Base-by-base conservation (phyloP, 1,284 basidiomycete genomes). In the Ustilago curta region DNA sequence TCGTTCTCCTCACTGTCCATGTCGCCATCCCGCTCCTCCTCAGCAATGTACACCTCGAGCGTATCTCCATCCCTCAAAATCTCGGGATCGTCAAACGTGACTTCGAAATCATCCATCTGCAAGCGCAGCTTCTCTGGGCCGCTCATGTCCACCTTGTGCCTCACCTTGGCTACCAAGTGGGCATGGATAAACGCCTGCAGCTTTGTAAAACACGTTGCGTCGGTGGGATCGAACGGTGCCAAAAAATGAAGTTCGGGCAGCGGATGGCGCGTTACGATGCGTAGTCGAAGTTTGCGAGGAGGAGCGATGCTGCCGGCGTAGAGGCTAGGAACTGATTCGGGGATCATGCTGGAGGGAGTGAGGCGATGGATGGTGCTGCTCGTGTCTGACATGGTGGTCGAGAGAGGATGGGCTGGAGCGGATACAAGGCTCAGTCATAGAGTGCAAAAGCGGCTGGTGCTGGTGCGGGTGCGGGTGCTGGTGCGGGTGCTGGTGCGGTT, bases 41-140 rank as follows among this genome's bases (percentile, higher is more conserved):
- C 32, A 25, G 59, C 35, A 8, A 70, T 19, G 35, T 50, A 19
- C 12, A 70, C 56, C 25, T 53, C 48, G n/a, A 79, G 12, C 4
- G 50, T 44, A 27, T 78, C 78, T 9, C 60, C 70, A 42, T 80
- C 78, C 2, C 67, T 58, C 16, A 80, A 23, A 9, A 72, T 52
- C 12, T 67, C 59, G 3, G 69, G 52, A 47, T 70, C 78, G 27
- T 74, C 67, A 27, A 67, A 60, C 1, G 71, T 62, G 18, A 74
- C 59, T 19, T 69, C 66, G 14, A 74, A 74, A 23, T 37, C 31
- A 18, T 74, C 71, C 40, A 74, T 62, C 40, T 59, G 40, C 29
- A 74, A 54, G 9, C 6, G 18, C 5, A 74, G 16, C 8, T 7
- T 23, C 16, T 59, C 50, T 2, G 47, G 9, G 14, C 35, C 35